phyloP scores from a whole-genome alignment of 2,329 filamentous ascomycete species.

The Cladosporium sp. region DNA sequence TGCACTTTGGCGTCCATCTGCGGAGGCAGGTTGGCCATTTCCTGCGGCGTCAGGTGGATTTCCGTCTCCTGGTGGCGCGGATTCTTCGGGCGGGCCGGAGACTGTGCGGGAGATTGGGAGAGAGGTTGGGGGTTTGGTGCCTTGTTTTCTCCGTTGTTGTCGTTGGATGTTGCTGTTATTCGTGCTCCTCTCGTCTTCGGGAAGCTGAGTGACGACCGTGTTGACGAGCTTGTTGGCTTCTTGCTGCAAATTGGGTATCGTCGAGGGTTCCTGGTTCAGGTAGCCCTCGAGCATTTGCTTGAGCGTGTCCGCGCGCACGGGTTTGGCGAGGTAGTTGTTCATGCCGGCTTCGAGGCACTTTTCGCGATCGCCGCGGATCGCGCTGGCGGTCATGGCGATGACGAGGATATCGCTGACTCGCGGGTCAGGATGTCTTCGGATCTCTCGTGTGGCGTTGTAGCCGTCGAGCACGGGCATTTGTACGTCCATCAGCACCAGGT shows the following conservation, averaged over 20 bases:
- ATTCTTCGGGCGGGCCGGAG: conserved; percentile 19
- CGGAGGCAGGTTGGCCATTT: conserved; percentile 21
- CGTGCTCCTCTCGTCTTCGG: background rate
- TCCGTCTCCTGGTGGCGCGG: conserved; percentile 19
- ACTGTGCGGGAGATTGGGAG: background rate
- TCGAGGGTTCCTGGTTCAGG: conserved; percentile 46
- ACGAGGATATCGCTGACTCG: conserved; percentile 80
- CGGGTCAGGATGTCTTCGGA: conserved; percentile 72
- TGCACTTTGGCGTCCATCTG: conserved; percentile 9
- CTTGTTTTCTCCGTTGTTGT: background rate
- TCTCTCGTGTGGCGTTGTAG: conserved; percentile 81
- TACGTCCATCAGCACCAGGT: conserved; percentile 91
- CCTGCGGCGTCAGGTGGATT: conserved; percentile 26
- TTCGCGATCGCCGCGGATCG: conserved; percentile 90
- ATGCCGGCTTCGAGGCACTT: conserved; percentile 95
- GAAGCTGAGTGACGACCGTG: conserved; percentile 7
- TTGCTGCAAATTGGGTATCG: conserved; percentile 42
- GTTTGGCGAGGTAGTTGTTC: conserved; percentile 97
- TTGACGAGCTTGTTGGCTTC: conserved; percentile 43
- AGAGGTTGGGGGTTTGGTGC: background rate
- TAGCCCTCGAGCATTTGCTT: conserved; percentile 76
- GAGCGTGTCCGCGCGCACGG: conserved; percentile 82
- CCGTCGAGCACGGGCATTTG: conserved; percentile 94
- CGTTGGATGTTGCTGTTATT: no score
- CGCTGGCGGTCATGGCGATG: conserved; percentile 95